These are phyloP conservation scores for Tilletia indica DNA, from an alignment of 1,284 basidiomycete genomes.

Conservation along the genomic window DNA sequence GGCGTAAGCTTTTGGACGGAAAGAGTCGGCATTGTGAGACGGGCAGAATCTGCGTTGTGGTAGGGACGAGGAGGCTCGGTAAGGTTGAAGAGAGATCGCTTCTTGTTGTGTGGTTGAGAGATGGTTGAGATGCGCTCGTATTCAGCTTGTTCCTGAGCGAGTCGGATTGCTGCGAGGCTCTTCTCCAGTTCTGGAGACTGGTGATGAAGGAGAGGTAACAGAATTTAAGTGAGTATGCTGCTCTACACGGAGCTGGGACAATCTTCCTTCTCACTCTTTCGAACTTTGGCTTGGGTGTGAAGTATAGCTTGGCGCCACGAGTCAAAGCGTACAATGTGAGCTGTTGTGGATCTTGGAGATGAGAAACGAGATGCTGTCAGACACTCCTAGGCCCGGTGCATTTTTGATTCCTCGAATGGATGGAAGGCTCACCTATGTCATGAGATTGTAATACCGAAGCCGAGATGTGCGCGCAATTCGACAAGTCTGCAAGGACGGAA, in stretches of 20 bases:
- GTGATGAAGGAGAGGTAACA: not conserved
- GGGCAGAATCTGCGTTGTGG: not conserved
- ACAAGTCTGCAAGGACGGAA: not conserved
- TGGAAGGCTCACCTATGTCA: not conserved
- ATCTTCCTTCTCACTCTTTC: not conserved
- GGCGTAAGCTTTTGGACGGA: slow-evolving; percentile 8
- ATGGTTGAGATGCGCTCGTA: slow-evolving; percentile 25
- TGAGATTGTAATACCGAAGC: not conserved
- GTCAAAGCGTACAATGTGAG: slow-evolving; percentile 1
- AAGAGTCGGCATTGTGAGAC: not conserved
- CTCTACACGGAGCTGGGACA: too few species aligned
- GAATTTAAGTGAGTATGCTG: not conserved
- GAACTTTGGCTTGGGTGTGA: slow-evolving; percentile 12
- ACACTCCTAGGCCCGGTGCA: not conserved
- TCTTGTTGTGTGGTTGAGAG: not conserved
- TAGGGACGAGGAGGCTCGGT: slow-evolving; percentile 1
- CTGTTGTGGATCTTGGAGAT: not conserved
- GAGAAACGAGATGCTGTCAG: not conserved
- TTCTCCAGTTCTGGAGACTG: slow-evolving; percentile 29
- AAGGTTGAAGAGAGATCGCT: slow-evolving; percentile 18
- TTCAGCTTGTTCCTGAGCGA: slow-evolving; percentile 24
- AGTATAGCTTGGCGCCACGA: not conserved
- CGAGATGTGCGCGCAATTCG: not conserved
- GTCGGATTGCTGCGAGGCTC: slow-evolving; percentile 24
- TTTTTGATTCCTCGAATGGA: not conserved